These are phyloP conservation scores for Ceratobasidium papillatum DNA, from an alignment of 1,284 basidiomycete species.

Conservation along the genomic window DNA sequence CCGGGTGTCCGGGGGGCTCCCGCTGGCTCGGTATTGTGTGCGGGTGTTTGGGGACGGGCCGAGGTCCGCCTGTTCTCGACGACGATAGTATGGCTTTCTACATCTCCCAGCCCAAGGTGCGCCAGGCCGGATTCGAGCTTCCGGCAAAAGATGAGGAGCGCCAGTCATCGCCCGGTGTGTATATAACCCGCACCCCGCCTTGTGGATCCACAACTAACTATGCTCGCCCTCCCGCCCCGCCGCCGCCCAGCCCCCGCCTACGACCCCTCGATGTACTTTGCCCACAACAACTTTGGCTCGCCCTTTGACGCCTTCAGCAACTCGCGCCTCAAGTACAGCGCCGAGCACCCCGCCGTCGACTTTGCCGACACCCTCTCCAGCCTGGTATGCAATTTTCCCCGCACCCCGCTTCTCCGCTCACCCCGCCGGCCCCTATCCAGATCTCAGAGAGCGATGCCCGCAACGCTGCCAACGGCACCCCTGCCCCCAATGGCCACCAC, in stretches of 20 bases:
- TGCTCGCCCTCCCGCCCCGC: constrained; percentile 35
- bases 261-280: constrained; percentile 37
- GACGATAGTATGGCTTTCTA: constrained; percentile 39
- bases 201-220: neutral
- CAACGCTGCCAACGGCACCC: constrained; percentile 15
- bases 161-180: constrained; percentile 35
- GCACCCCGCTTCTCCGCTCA: constrained; percentile 2
- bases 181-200: constrained; percentile 13
- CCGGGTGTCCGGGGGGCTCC: constrained; percentile 12
- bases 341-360: neutral
- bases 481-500: neutral
- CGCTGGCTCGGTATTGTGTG: constrained; percentile 11
- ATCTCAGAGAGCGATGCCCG: constrained; percentile 38
- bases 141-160: constrained; percentile 31
- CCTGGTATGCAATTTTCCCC: constrained; percentile 18
- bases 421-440: constrained; percentile 5
- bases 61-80: constrained; percentile 36
- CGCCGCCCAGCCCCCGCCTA: constrained; percentile 34
- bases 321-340: constrained; percentile 26
- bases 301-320: constrained; percentile 34
- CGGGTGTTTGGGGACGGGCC: constrained; percentile 29
- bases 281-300: constrained; percentile 38
- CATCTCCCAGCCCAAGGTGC: constrained; percentile 35
- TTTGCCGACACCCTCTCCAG: constrained; percentile 30
- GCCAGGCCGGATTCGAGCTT: constrained; percentile 38